A percentile compares a stretch with the other conserved stretches of the same genome.
phyloP scores from a whole-genome alignment of 2,329 filamentous ascomycete species.

The Arachnomyces sp. region DNA sequence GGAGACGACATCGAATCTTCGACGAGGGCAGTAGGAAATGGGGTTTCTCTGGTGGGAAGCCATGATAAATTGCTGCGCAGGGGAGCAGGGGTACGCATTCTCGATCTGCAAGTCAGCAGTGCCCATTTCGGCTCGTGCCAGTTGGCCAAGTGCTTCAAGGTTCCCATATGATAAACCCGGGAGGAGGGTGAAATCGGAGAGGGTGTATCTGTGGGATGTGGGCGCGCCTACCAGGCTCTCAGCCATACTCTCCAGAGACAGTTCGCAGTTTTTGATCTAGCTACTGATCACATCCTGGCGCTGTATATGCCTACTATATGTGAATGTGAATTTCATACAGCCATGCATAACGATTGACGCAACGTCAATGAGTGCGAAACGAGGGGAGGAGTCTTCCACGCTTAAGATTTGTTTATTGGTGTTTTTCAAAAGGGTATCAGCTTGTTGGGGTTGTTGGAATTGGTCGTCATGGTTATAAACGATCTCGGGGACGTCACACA shows the following conservation, averaged over 20 bases:
- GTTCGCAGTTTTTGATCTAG: constrained; percentile 37
- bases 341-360: constrained; percentile 42
- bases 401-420: constrained; percentile 38
- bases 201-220: too few relatives aligned
- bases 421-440: constrained; percentile 46
- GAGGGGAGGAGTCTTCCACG: constrained; percentile 36
- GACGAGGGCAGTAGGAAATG: constrained; percentile 1
- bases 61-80: constrained; percentile 22
- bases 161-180: too few relatives aligned
- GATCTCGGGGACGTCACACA: constrained; percentile 48
- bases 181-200: constrained; percentile 40
- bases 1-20: constrained; percentile 2
- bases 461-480: constrained; percentile 51
- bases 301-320: constrained; percentile 42
- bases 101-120: too few relatives aligned
- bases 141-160: too few relatives aligned
- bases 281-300: constrained; percentile 36
- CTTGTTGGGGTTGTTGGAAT: constrained; percentile 40
- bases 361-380: constrained; percentile 45
- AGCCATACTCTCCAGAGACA: constrained; percentile 24
- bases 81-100: constrained; percentile 28
- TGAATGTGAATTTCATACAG: constrained; percentile 41
- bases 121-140: too few relatives aligned
- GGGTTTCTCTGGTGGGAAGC: constrained; percentile 9
- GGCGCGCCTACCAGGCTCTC: constrained; percentile 16